These are phyloP conservation scores for Suhomyces anneliseae DNA, from an alignment of 1,139 yeast species.

Conservation along the genomic window DNA sequence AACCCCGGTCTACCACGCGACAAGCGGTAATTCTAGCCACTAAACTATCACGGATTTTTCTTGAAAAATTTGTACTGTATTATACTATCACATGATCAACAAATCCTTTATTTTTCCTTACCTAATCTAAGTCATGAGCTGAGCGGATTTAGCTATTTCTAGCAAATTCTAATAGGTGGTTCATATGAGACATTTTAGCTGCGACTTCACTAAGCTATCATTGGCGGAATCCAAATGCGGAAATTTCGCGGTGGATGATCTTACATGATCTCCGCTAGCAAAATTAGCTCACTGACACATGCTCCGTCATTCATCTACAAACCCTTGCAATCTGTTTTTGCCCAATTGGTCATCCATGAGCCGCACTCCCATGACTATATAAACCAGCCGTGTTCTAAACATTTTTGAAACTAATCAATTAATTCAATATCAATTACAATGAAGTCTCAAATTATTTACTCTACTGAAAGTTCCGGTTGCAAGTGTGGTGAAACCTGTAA, in stretches of 20 bases:
- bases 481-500: slow-evolving; percentile 27
- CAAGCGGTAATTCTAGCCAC: slow-evolving; percentile 51
- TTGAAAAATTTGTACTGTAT: slow-evolving; percentile 3
- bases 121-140: not conserved
- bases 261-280: not conserved
- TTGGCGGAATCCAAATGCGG: not conserved
- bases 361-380: slow-evolving; percentile 11
- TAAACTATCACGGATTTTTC: slow-evolving; percentile 43
- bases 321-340: not conserved
- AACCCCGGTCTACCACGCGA: slow-evolving; percentile 70
- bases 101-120: not conserved
- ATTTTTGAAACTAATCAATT: not conserved
- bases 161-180: too few species aligned
- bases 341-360: not conserved
- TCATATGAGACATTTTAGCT: not conserved
- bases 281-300: not conserved
- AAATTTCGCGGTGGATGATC: slow-evolving; percentile 1
- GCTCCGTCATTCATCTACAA: not conserved
- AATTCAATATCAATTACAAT: slow-evolving; percentile 13
- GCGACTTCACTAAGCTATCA: not conserved
- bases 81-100: not conserved
- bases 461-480: slow-evolving; percentile 19
- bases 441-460: slow-evolving; percentile 18
- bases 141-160: not conserved
- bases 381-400: not conserved